These are phyloP conservation scores for Rhodosporidiobolus sp. DNA, from an alignment of 768 basidiomycete species.

Conservation along the genomic window DNA sequence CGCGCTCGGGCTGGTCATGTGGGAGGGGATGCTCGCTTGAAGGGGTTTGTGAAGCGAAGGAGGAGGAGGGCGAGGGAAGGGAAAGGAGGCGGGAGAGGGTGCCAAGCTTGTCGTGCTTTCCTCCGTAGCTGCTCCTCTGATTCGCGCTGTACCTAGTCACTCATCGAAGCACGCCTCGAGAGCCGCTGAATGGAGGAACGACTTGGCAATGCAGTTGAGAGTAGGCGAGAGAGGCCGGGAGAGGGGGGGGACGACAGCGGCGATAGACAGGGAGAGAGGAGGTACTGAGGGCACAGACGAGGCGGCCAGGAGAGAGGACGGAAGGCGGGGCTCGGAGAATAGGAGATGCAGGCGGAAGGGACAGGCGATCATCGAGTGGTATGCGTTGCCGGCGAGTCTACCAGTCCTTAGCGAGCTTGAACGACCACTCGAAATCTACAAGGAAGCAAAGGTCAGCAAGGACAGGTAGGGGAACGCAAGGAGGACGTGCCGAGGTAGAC, in stretches of 20 bases:
- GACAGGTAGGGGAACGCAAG: neutral
- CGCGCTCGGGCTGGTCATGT: too few species aligned
- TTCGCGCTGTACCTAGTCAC: too few species aligned
- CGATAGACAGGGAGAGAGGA: neutral
- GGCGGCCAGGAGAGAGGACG: neutral
- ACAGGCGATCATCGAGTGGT: neutral
- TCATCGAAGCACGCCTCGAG: neutral
- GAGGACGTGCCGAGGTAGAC: conserved; percentile 59
- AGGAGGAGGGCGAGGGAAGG: too few species aligned
- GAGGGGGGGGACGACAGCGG: neutral
- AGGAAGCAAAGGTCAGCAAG: neutral
- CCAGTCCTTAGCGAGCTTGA: conserved; percentile 94
- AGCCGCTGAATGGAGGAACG: neutral
- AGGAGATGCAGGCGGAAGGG: too few species aligned
- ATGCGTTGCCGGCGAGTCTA: conserved; percentile 46
- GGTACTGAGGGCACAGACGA: neutral
- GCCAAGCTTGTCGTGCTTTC: too few species aligned
- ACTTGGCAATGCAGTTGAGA: neutral
- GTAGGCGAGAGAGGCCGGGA: too few species aligned
- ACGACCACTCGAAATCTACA: conserved; percentile 76
- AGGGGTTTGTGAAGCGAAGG: too few species aligned
- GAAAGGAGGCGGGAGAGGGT: too few species aligned
- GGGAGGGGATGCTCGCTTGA: too few species aligned
- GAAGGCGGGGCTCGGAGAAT: neutral
- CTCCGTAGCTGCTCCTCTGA: too few species aligned